Base-by-base conservation (phyloP, 2,329 filamentous ascomycete genomes). In the Alternaria consortialis region DNA sequence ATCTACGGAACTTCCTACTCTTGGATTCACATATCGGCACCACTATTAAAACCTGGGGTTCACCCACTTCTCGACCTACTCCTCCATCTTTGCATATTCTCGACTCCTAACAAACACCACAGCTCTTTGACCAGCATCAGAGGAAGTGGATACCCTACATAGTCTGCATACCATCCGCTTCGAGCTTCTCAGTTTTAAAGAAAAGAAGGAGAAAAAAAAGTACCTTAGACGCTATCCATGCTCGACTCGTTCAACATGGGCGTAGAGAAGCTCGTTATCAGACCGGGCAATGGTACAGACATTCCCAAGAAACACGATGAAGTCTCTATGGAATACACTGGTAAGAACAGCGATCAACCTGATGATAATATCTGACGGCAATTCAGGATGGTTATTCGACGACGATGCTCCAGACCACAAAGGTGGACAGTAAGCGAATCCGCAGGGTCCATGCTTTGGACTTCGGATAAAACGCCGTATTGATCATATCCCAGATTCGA, bases 261-360 rank as follows among this genome's bases (percentile, higher is more conserved):
- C 79, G 91, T 97, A 74, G 85, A 83, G 61, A 96, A 93, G 84
- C 85, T 84, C 51, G 80, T 86, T 65, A 78, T 89, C 71, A 75
- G 81, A 36, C 80, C 86, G 65, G 94, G 94, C 74, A 85, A 85
- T 73, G 83, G 83, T 59, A 84, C 85, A 58, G 78, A 88, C 72
- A 83, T 80, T 67, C 91, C 94, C 59, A 76, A 81, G 67, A 73
- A 76, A 15, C 91, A 92, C 68, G 88, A 97, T 78, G 87, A 82
- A 27, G 92, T 98, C 74, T 87, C 86, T 75, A 97, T 98, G 76
- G 88, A 95, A 82, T 98, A 98, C 86, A 95, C 91, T 42, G 95
- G 76, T 76, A 71, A 47, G 44, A 57, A 42, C 12, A 31, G 20
- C 7, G 17, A 17, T 32, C 36, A 32, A 51, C 27, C 6, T 4